Base-by-base conservation (phyloP, 148 eudicot genomes). In the Rhododendron mucronatum region DNA sequence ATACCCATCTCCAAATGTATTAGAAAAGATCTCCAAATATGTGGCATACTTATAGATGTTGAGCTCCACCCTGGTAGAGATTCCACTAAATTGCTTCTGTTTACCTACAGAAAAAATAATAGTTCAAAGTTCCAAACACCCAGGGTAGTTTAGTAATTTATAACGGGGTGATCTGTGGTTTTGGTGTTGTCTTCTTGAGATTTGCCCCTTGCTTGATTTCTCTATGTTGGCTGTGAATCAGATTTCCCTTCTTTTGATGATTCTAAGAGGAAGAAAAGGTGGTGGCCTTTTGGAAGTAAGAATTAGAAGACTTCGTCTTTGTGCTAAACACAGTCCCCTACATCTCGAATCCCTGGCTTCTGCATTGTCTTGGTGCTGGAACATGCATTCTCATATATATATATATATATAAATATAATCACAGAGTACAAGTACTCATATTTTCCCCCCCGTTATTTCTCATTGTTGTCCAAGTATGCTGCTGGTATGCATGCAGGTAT, bases 201-300 rank as follows among this genome's bases (percentile, higher is more conserved):
- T 53, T 65, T 61, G 33, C 10, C 16, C 48, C 26, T 20, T 30
- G 4, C 41, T 79, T 45, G 84, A 51, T 89, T 87, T 80, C 47
- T 71, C 15, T 65, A 53, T 16, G 78, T 82, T 82, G 81, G 61
- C 55, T 51, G 45, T 50, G 33, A 84, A 82, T 41, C 97, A 95
- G 98, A 96, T 83, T 39, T 91, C 53, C 95, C 91, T 44, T 91
- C 92, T 26, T n/a, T 84, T 41, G 98, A 93, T 71, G 98, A 93
- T 71, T 84, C 83, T 50, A 92, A 91, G 91, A 96, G 86, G 90
- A 93, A 92, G 94, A 96, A 89, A 83, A 90, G 67, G 88, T 96
- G 98, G 98, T 93, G 98, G 96, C 91, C 57, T 65, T 93, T 96
- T 50, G 86, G 96, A 78, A 90, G 89, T 76, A 88, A 89, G 89